These are phyloP conservation scores for Hymenoscyphus salicellus DNA, from an alignment of 2,329 filamentous ascomycete species.

Conservation along the genomic window DNA sequence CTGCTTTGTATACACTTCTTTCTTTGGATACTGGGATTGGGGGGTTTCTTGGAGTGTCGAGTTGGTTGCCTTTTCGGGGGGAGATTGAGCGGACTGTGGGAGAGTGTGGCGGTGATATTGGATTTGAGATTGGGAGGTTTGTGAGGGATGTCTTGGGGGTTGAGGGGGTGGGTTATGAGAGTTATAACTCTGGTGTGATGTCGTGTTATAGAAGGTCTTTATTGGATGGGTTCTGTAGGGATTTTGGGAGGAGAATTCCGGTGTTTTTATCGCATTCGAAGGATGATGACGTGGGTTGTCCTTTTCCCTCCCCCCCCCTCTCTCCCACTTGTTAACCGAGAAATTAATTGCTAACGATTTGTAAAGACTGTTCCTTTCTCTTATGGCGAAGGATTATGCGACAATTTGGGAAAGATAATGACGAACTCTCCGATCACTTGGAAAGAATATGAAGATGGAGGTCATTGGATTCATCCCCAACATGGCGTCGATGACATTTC, in stretches of 20 bases:
- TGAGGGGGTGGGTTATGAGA: too few relatives aligned
- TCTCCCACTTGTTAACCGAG: neutral
- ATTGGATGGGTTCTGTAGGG: too few relatives aligned
- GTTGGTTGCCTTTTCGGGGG: constrained; percentile 35
- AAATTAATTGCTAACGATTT: neutral
- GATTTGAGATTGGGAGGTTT: neutral
- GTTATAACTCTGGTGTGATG: too few relatives aligned
- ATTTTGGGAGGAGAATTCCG: neutral
- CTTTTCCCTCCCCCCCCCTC: neutral
- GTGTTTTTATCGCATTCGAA: neutral
- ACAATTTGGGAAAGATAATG: neutral
- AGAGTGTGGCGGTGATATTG: neutral
- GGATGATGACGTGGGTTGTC: neutral
- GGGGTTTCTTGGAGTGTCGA: constrained; percentile 41
- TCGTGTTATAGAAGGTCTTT: too few relatives aligned
- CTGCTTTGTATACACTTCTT: constrained; percentile 40
- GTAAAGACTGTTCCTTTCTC: neutral
- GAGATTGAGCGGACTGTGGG: neutral
- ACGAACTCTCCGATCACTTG: constrained; percentile 28
- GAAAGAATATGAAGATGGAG: constrained; percentile 42
- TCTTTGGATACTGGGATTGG: constrained; percentile 31
- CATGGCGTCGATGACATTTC: constrained; percentile 40
- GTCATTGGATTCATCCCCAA: constrained; percentile 45
- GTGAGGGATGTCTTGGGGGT: neutral
- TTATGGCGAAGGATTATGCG: neutral